A percentile compares a stretch with the other conserved stretches of the same genome.
These are phyloP conservation scores for Boechera stricta DNA, from an alignment of 345 rosid species.

Conservation along the genomic window DNA sequence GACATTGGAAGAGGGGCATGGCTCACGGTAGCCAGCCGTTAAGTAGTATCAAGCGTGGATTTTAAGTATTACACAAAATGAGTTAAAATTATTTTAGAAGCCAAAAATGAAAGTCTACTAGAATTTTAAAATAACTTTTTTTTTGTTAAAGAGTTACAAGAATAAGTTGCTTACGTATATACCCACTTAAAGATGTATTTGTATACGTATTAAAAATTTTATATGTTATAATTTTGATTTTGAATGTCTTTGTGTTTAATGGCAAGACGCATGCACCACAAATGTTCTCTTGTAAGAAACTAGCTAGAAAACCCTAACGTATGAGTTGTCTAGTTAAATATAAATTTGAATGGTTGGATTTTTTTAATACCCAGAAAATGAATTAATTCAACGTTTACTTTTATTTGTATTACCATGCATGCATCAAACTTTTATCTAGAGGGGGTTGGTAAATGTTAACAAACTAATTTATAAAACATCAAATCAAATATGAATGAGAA, in stretches of 20 bases:
- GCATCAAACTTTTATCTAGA: conserved; percentile 1
- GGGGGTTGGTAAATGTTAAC: conserved; percentile 3
- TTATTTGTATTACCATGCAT: conserved; percentile 13
- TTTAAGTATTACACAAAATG: not conserved
- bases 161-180: not conserved
- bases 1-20: conserved; percentile 31
- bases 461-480: conserved; percentile 11
- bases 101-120: not conserved
- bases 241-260: conserved; percentile 20
- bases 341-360: not conserved
- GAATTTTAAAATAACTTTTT: not conserved
- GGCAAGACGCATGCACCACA: conserved; percentile 39
- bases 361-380: not conserved
- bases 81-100: not conserved
- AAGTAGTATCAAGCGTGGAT: conserved; percentile 7
- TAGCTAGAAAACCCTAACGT: not conserved
- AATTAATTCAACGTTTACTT: conserved; percentile 30
- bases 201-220: not conserved
- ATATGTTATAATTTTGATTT: not conserved
- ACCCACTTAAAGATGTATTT: conserved; percentile 6
- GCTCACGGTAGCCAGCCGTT: conserved; percentile 9
- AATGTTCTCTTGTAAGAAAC: conserved; percentile 6
- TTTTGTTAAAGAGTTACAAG: not conserved
- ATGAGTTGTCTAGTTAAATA: not conserved
- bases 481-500: conserved; percentile 4